Base-by-base conservation (phyloP, 2,329 filamentous ascomycete genomes). In the Pseudovirgaria hyperparasitica region DNA sequence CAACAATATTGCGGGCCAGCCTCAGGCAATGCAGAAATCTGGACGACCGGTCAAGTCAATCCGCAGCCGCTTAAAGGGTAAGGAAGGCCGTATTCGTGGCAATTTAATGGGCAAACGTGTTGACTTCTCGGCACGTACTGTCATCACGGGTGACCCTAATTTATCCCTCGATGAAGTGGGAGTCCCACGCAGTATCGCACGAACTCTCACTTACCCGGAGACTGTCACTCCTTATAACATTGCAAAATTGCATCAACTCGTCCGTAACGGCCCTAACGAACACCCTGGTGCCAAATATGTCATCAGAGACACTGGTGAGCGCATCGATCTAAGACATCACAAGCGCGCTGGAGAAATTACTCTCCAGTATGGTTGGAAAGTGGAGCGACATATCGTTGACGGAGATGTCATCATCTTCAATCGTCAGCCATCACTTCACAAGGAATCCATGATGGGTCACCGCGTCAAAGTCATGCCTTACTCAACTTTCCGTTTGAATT, bases 361-460 rank as follows among this genome's bases (percentile, higher is more conserved):
- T 30, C 62, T 98, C 17, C 82, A 93, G 46, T 93, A 93, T 50
- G 92, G 92, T 25, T 96, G 87, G 87, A 96, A 94, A 52, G 92
- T 99, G 19, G 90, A 99, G 59, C 79, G 90, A 35, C 90, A 99
- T 57, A 73, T 99, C 38, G 76, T 92, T 45, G 84, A 93, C 46
- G 87, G 87, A 31, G 90, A 99, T 56, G 92, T 84, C 40, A 96
- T 99, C 58, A 86, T 98, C 48, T 99, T 99, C 73, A 99, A 98
- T 56, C 90, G 90, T 67, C 90, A 99, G 52, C 90, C 90, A 1
- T 99, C 90, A 19, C 67, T 99, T 46, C 90, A 99, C 68, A 99
- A 99, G 58, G 90, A 98, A 53, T 98, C 90, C 34, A 99, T 98
- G 90, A 98, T 98, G 92, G 90, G 84, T 56, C 90, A 99, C 58